Evolutionary conservation across 768 basidiomycete genomes (phyloP), one percentile per base, ranked within the genome.

Genomic region (Dentipellis sp.): DNA sequence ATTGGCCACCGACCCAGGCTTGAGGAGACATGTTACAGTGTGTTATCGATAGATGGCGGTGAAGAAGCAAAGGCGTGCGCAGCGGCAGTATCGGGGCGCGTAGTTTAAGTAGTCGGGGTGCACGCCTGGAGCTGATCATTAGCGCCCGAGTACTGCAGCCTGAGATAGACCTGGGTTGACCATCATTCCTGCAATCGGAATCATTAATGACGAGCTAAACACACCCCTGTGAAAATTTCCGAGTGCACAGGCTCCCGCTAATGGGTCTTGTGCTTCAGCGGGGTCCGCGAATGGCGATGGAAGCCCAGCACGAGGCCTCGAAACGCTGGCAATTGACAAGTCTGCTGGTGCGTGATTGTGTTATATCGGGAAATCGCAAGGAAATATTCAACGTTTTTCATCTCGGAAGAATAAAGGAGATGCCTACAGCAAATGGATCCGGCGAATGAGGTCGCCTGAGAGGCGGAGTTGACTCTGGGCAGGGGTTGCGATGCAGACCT

Each of bases 1-100:
- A 91, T 23, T 65, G 65, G 60, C 80, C 75, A 17, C 82, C 74
- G 11, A 62, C 70, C 83, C 84, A 88, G 7, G 72, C 66, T 8
- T 76, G 76, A 14, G 56, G 39, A 19, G 64, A 59, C 66, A 67
- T 66, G 6, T 29, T 29, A 60, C 39, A 50, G 10, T 38, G n/a
- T 5, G 19, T 39, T 9, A 39, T 50, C 47, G 45, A 47, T 50
- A 48, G 46, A 14, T 23, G 21, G 38, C 46, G 54, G 29, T 23
- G 48, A 16, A 11, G 40, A 11, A 48, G 54, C 34, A 21, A 37
- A 47, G 36, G 17, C 12, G 36, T 29, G 49, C 45, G 47, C 36
- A 50, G 12, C 16, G 48, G 36, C 16, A 36, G 36, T n/a, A 36
- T 7, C 19, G 34, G 48, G 48, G 17, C 23, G 47, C 34, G 23